A percentile compares a stretch with the other conserved stretches of the same genome.
phyloP scores from a whole-genome alignment of 768 basidiomycete species.

The Collybia sp. region DNA sequence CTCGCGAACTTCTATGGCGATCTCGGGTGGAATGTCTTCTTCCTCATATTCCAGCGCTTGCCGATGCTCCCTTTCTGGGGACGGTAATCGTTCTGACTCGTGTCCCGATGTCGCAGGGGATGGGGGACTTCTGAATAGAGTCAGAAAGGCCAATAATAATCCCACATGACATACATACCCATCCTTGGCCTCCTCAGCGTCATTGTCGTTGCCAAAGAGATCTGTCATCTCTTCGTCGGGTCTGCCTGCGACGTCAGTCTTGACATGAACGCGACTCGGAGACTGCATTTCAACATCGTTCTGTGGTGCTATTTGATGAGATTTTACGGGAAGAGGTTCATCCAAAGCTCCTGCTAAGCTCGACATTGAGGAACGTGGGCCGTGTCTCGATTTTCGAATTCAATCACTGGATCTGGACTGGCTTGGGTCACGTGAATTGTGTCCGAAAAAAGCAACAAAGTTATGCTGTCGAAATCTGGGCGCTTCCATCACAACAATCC shows the following conservation, averaged over 20 bases:
- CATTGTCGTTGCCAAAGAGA: constrained; percentile 74
- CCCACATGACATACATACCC: constrained; percentile 32
- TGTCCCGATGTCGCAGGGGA: constrained; percentile 47
- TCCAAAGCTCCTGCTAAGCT: constrained; percentile 57
- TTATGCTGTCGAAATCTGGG: no score
- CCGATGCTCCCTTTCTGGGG: constrained; percentile 57
- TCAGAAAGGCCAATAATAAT: background rate
- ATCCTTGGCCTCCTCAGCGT: constrained; percentile 41
- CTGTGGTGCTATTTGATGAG: constrained; percentile 6
- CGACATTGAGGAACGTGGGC: constrained; percentile 35
- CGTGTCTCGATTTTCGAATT: no score
- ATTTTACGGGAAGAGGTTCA: constrained; percentile 16
- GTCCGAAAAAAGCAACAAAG: no score
- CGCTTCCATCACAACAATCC: no score
- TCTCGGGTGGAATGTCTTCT: constrained; percentile 60
- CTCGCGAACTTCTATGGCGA: constrained; percentile 54
- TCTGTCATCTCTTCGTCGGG: constrained; percentile 34
- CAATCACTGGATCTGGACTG: no score
- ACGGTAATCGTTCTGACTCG: constrained; percentile 62
- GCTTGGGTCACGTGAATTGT: no score
- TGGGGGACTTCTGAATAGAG: constrained; percentile 21
- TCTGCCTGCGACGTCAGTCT: constrained; percentile 22
- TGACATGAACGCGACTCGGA: constrained; percentile 17
- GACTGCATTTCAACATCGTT: constrained; percentile 41
- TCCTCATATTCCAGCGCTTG: constrained; percentile 80